These are phyloP conservation scores for Collariella sp. DNA, from an alignment of 495 filamentous ascomycete species.

Conservation along the genomic window DNA sequence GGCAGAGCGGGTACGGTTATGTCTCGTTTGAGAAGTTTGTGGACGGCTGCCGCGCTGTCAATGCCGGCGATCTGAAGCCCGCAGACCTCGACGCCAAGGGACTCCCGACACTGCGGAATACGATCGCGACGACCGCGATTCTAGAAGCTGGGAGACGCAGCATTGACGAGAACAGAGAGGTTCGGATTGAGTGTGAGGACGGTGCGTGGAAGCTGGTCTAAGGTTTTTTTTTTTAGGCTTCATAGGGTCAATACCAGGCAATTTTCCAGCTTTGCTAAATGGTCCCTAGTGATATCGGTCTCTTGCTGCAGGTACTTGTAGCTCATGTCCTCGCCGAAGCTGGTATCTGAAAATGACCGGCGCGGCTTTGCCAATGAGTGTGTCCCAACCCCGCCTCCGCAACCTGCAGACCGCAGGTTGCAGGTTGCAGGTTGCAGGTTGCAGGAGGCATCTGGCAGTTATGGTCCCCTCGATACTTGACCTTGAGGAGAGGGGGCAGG, in stretches of 20 bases:
- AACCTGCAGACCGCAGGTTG: too few relatives aligned
- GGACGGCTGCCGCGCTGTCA: constrained; percentile 71
- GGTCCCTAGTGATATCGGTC: neutral
- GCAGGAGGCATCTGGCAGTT: too few relatives aligned
- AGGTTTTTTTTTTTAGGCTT: constrained; percentile 1
- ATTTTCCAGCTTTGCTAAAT: neutral
- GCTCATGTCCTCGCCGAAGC: too few relatives aligned
- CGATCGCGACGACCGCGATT: constrained; percentile 84
- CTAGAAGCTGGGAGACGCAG: constrained; percentile 75
- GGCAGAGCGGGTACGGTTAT: constrained; percentile 88
- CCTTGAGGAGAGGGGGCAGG: too few relatives aligned
- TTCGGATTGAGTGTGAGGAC: constrained; percentile 57
- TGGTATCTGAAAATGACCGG: neutral
- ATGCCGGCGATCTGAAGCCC: constrained; percentile 60
- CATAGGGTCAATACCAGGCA: neutral
- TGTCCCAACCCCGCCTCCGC: neutral
- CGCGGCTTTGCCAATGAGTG: neutral
- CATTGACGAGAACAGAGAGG: constrained; percentile 68
- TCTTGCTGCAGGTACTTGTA: neutral
- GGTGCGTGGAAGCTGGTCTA: constrained; percentile 65
- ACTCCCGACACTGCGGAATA: constrained; percentile 78
- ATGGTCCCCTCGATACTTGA: too few relatives aligned
- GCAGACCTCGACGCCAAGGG: constrained; percentile 70
- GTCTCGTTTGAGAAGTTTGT: constrained; percentile 95
- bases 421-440: too few relatives aligned